Conservation (phyloP, 805 yeast species). For the Yamadazyma scolyti region DNA sequence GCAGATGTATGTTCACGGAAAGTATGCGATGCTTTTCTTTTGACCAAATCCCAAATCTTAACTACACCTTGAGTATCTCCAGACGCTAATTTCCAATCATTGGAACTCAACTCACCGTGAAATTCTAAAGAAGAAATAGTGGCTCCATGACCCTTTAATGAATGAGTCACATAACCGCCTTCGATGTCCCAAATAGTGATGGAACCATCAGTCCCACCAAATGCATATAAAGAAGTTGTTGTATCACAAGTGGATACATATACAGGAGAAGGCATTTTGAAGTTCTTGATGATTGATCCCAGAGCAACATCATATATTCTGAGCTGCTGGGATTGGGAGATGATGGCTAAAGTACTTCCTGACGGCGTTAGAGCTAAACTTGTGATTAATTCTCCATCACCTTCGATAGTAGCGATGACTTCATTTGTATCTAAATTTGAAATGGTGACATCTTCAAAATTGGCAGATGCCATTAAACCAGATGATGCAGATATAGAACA, state of each 20-base stretch:
- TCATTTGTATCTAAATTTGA: constrained; percentile 60
- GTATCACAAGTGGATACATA: constrained; percentile 73
- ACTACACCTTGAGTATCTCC: constrained; percentile 59
- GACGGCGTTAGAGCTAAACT: constrained; percentile 75
- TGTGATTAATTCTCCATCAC: constrained; percentile 82
- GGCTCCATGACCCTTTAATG: constrained; percentile 90
- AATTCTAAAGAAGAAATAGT: constrained; percentile 74
- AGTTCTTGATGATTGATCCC: constrained; percentile 41
- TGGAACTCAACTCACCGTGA: constrained; percentile 64
- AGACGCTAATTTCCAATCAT: constrained; percentile 74
- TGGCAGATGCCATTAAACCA: constrained; percentile 69
- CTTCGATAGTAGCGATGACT: constrained; percentile 60
- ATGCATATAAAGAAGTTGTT: constrained; percentile 82
- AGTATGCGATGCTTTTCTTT: constrained; percentile 62
- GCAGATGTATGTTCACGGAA: constrained; percentile 77
- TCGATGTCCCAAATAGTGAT: constrained; percentile 90
- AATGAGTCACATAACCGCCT: constrained; percentile 84
- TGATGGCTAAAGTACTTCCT: constrained; percentile 62
- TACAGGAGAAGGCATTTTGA: constrained; percentile 73
- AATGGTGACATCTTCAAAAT: constrained; percentile 71
- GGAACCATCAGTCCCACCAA: constrained; percentile 94
- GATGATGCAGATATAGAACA: constrained; percentile 67
- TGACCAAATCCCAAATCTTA: constrained; percentile 64
- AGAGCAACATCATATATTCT: constrained; percentile 54
- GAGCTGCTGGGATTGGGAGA: constrained; percentile 82